Evolutionary conservation across 2,329 filamentous ascomycete species (phyloP), one percentile per base, ranked within the genome.

Genomic region (Paracoccidioides brasiliensis): DNA sequence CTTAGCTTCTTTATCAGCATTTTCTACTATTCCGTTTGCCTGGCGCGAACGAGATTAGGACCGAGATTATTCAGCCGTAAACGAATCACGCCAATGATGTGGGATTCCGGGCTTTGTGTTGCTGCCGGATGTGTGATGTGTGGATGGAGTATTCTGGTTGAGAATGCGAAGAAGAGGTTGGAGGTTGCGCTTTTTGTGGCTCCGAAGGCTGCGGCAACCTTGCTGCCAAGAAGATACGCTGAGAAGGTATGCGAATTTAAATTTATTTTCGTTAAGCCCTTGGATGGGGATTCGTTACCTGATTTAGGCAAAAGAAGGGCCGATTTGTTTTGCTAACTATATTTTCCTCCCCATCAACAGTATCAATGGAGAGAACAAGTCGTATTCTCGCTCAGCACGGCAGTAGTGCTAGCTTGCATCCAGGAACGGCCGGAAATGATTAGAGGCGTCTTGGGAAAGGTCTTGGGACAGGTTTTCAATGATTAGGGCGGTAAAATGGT

Each of bases 11-110:
- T 91, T 68, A 85, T 94, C 60, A 76, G 81, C 0, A 72, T 90
- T 9, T 93, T 91, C 68, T 94, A 90, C 73, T 94, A 94, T 67
- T 83, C 85, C 33, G 85, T 94, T 3, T 95, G 89, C 66, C 80
- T 94, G 0, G 77, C 82, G 5, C 80, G 89, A 46, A 90, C 84
- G 1, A 78, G 86, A 35, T 58, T 93, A 5, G 88, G 88, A 0
- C 89, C 89, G 0, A 79, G 67, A 38, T 28, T 91, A 10, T 72
- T 90, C 30, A 79, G 81, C n/a, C 73, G 66, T 15, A 76, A 80
- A 57, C 68, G 68, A 1, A 65, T 79, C 30, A 76, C 75, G 35
- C 77, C 78, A 5, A 70, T 76, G 66, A 78, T 78, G 75, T 80
- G 77, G 77, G 78, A 81, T 64, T 73, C 73, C 38, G 75, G 75